Evolutionary conservation across 2,329 filamentous ascomycete species (phyloP), one percentile per base, ranked within the genome.

Genomic region (Macrophomina phaseolina): DNA sequence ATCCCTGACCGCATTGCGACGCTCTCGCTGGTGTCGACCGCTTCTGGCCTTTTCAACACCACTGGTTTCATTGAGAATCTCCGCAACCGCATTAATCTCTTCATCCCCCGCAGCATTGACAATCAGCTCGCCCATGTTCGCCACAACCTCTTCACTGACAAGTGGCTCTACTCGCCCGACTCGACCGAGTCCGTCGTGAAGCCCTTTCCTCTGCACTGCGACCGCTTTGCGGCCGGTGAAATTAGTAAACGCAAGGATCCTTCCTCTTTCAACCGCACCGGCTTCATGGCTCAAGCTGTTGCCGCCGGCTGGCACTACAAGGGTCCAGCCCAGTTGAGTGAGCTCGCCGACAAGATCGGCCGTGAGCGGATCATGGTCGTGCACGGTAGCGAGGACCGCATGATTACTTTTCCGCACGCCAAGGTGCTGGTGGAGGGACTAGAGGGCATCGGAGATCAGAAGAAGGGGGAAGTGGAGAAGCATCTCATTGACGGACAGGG

Each of bases 261-360:
- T 0, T 80, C 82, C 0, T 81, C 82, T 5, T 94, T 93, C 76
- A 87, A 86, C 3, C 84, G 82, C 55, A 82, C 82, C 38, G 91
- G 91, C 1, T 93, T 95, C 76, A 75, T 95, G 38, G 82, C 91
- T 71, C 93, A 97, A 81, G 85, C 92, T 2, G 82, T 92, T 61
- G 93, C 93, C 0, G 91, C 90, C 0, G 91, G 88, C 0, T 92
- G 91, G 86, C 93, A 97, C 77, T 81, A 87, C 77, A 97, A 97
- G 82, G 87, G 84, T 12, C 77, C 85, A 0, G 84, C 80, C 67
- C 90, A 96, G 78, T 78, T 97, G 53, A 80, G 79, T 70, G 80
- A 84, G 68, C 82, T 97, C 69, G 90, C 85, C 0, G 88, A 93
- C 70, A 79, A 77, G 34, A 85, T 97, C 0, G 92, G 92, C 0